phyloP scores from a whole-genome alignment of 257 asterid species.

The Apocynum venetum region DNA sequence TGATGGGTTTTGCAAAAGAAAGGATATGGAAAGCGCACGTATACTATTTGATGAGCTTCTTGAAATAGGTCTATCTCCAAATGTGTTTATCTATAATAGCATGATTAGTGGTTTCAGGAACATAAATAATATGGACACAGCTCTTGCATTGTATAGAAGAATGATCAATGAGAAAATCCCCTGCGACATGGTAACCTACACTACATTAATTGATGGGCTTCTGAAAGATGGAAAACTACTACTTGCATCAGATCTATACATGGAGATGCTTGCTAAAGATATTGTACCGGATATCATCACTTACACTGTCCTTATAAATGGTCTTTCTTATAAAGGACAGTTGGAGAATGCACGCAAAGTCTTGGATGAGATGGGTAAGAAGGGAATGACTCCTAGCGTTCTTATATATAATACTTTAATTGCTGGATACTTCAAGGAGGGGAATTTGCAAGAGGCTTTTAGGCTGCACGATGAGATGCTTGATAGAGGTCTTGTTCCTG shows the following conservation, averaged over 20 bases:
- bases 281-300: conserved; percentile 61
- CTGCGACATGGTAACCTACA: conserved; percentile 68
- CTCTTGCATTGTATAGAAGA: conserved; percentile 42
- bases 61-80: conserved; percentile 67
- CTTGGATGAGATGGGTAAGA: conserved; percentile 58
- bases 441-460: conserved; percentile 76
- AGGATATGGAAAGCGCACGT: conserved; percentile 59
- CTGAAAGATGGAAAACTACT: conserved; percentile 52
- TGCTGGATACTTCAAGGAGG: conserved; percentile 68
- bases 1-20: conserved; percentile 69
- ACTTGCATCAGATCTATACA: conserved; percentile 54
- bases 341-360: conserved; percentile 56
- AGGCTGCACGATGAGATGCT: conserved; percentile 84
- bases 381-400: conserved; percentile 48
- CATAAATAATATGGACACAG: conserved; percentile 50
- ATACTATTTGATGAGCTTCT: conserved; percentile 58
- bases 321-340: conserved; percentile 67
- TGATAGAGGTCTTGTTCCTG: conserved; percentile 65
- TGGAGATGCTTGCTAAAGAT: conserved; percentile 65
- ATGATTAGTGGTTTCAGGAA: conserved; percentile 73
- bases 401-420: conserved; percentile 60
- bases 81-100: conserved; percentile 56
- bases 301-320: conserved; percentile 60
- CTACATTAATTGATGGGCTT: conserved; percentile 73
- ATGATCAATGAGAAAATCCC: conserved; percentile 56